These are phyloP conservation scores for Termitomyces sp. DNA, from an alignment of 768 basidiomycete species.

Conservation along the genomic window DNA sequence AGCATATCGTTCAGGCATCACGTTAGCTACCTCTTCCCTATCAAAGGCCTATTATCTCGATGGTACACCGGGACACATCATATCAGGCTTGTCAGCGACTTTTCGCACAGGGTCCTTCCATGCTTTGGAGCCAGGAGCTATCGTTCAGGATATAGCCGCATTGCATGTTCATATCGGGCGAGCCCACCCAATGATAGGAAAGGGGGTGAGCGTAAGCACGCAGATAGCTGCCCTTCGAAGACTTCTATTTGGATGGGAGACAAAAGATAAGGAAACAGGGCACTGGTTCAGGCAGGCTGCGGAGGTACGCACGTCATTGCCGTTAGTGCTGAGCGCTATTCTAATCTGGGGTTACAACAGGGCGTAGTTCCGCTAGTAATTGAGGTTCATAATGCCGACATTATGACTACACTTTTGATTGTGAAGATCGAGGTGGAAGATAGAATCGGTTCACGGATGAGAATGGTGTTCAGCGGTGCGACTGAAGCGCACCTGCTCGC, in stretches of 20 bases:
- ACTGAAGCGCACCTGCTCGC: slow-evolving; percentile 66
- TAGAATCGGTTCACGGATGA: slow-evolving; percentile 51
- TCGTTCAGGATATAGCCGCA: slow-evolving; percentile 57
- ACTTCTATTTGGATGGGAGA: slow-evolving; percentile 56
- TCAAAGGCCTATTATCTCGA: slow-evolving; percentile 38
- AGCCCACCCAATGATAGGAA: slow-evolving; percentile 29
- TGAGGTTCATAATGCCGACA: slow-evolving; percentile 64
- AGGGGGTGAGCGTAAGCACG: slow-evolving; percentile 53
- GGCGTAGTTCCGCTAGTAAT: slow-evolving; percentile 66
- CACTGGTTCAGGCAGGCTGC: slow-evolving; percentile 54
- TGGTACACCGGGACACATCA: slow-evolving; percentile 36
- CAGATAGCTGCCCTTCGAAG: slow-evolving; percentile 61
- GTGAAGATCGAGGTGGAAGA: slow-evolving; percentile 68
- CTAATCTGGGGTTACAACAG: slow-evolving; percentile 24
- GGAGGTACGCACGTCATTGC: slow-evolving; percentile 33
- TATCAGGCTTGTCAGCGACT: slow-evolving; percentile 59
- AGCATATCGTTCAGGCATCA: slow-evolving; percentile 67
- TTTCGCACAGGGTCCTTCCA: slow-evolving; percentile 57
- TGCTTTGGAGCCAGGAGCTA: slow-evolving; percentile 55
- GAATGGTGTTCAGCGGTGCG: slow-evolving; percentile 60
- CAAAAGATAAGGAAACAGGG: slow-evolving; percentile 42
- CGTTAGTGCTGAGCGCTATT: not conserved
- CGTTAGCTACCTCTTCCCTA: slow-evolving; percentile 49
- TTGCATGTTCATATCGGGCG: slow-evolving; percentile 57
- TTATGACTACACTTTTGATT: slow-evolving; percentile 65